Conservation (phyloP, 129 eudicot species). For the Smallanthus sonchifolius region DNA sequence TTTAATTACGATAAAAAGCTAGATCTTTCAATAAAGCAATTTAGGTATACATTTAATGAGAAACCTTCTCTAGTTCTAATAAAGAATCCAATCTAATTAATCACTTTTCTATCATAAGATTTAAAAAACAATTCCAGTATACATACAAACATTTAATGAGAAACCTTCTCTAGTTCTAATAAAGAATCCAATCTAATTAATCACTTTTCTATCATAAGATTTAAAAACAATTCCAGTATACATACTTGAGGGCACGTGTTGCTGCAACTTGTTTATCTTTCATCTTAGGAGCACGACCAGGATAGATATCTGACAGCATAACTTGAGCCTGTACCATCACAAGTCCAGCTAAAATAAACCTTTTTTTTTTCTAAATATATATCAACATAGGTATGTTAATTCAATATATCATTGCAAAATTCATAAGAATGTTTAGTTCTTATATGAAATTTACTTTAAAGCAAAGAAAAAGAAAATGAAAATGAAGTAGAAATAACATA, state of each 20-base stretch:
- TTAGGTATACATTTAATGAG: slow-evolving; percentile 57
- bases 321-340: slow-evolving; percentile 67
- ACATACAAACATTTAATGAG: slow-evolving; percentile 13
- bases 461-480: slow-evolving; percentile 3
- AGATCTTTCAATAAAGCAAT: background rate
- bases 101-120: no score
- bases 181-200: no score
- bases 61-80: no score
- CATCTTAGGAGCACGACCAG: slow-evolving; percentile 83
- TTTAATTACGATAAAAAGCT: background rate
- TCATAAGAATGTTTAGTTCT: slow-evolving; percentile 24
- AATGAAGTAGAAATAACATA: slow-evolving; percentile 6
- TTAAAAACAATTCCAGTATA: background rate
- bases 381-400: slow-evolving; percentile 44
- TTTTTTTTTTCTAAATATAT: background rate
- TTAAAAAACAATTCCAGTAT: no score
- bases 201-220: background rate
- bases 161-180: background rate
- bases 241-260: slow-evolving; percentile 77
- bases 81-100: no score
- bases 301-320: slow-evolving; percentile 98
- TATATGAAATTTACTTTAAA: background rate
- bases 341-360: slow-evolving; percentile 25
- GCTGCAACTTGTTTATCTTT: slow-evolving; percentile 94
- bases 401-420: slow-evolving; percentile 8